Base-by-base conservation (phyloP, 208 protist species). In the Trypanosoma boissoni region DNA sequence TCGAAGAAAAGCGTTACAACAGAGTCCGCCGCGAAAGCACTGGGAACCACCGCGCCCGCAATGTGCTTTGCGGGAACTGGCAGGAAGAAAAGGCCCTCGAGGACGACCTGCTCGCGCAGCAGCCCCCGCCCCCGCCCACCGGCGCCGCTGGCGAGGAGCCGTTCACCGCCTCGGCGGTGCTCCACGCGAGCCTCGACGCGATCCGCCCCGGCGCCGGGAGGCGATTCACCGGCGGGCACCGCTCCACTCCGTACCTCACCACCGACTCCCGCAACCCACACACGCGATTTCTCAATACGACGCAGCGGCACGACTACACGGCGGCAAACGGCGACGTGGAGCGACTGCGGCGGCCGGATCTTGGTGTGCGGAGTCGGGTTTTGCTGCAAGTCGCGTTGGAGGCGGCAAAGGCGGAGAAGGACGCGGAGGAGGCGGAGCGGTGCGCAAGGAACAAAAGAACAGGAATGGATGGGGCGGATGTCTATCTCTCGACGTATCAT, bases 1-100 rank as follows among this genome's bases (percentile, higher is more conserved):
- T 94, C 4, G 84, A 94, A 53, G 88, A 94, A 66, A 88, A 88
- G 56, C 78, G 78, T n/a, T 94, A 92, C 78, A 94, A 94, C 69
- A 80, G 74, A 43, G 58, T 55, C 31, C 81, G 88, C 0, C 84
- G 74, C 44, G 75, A 74, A 1, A 59, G 58, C 43, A 26, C 58
- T n/a, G n/a, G n/a, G 28, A 32, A 50, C 12, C 0, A 16, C 7
- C 58, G 55, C 42, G 55, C 68, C 3, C 74, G 76, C n/a, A 83
- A 81, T 20, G 88, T 94, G n/a, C 73, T 94, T 31, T 94, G 80
- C 49, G 88, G 88, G 8, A 94, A 94, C 68, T 94, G 88, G 88
- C 80, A 90, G 43, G 88, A 94, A 48, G 84, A 94, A 41, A 64
- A 81, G 39, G 74, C 58, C 7, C 78, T 94, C 21, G 88, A 88